Percentiles rank a stretch among this genome's conserved stretches.
Evolutionary conservation across 2,329 filamentous ascomycete genomes (phyloP).

Genomic region (Penicillium sp.): DNA sequence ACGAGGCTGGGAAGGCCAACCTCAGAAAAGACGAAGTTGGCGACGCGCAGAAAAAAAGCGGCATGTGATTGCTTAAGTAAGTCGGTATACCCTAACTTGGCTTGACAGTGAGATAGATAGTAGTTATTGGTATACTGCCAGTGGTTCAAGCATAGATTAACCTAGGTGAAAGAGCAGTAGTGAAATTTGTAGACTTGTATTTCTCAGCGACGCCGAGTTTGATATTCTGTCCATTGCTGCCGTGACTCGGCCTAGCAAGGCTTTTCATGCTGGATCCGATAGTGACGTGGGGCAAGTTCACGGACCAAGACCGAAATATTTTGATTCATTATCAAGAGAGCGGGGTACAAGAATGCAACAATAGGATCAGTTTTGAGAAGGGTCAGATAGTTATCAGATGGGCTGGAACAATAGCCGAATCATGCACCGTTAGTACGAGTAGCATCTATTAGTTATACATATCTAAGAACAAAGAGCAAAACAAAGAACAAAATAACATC

Average conservation of each 20-base stretch:
- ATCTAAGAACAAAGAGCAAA: no score
- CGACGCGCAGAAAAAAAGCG: conserved; percentile 6
- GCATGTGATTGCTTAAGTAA: conserved; percentile 20
- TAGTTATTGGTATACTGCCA: not conserved
- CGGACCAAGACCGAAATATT: not conserved
- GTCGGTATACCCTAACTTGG: not conserved
- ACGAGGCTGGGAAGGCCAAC: not conserved
- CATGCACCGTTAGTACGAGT: no score
- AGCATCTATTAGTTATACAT: no score
- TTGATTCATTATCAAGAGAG: not conserved
- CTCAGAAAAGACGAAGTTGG: not conserved
- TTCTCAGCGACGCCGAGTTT: no score
- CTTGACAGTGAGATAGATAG: not conserved
- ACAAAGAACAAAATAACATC: no score
- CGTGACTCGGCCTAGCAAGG: conserved; percentile 4
- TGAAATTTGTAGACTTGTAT: no score
- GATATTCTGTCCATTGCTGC: not conserved
- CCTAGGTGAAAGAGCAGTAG: no score
- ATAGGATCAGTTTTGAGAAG: no score
- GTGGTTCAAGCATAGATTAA: no score
- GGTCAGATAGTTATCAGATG: no score
- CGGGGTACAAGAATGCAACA: not conserved
- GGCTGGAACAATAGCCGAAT: no score
- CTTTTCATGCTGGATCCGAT: no score
- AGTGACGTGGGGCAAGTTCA: not conserved